A percentile compares a stretch with the other conserved stretches of the same genome.
Conservation (phyloP, 345 rosid species). For the Linum lewisii region DNA sequence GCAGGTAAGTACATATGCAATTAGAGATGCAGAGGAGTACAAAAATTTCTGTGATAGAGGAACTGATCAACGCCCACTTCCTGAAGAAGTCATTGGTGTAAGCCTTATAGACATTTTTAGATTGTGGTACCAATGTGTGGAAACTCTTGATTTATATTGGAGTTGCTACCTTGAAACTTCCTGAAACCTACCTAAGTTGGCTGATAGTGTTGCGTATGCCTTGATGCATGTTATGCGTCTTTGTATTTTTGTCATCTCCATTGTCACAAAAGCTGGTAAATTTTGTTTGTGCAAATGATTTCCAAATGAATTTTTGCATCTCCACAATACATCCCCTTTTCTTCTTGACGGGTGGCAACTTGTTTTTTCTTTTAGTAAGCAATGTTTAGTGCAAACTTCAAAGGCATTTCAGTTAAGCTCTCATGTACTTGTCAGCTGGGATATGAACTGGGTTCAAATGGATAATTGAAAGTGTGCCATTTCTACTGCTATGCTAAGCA, state of each 20-base stretch:
- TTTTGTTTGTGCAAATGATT: no score
- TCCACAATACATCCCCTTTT: background rate
- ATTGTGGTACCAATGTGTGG: background rate
- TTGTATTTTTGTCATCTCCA: background rate
- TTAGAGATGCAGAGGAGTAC: slow-evolving; percentile 81
- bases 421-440: background rate
- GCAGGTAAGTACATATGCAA: slow-evolving; percentile 66
- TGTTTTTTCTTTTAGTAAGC: background rate
- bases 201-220: background rate
- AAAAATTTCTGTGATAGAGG: slow-evolving; percentile 82
- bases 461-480: background rate
- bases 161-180: background rate
- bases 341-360: background rate
- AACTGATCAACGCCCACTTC: slow-evolving; percentile 73
- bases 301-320: no score
- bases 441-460: background rate
- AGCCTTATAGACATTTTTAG: slow-evolving; percentile 20
- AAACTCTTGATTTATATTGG: background rate
- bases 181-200: background rate
- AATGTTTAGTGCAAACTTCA: background rate
- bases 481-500: background rate
- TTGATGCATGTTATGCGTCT: background rate
- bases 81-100: slow-evolving; percentile 87
- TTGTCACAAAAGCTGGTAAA: no score
- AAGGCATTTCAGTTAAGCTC: background rate